Evolutionary conservation across 2,329 filamentous ascomycete genomes (phyloP).

Genomic region (Fusarium continuum): DNA sequence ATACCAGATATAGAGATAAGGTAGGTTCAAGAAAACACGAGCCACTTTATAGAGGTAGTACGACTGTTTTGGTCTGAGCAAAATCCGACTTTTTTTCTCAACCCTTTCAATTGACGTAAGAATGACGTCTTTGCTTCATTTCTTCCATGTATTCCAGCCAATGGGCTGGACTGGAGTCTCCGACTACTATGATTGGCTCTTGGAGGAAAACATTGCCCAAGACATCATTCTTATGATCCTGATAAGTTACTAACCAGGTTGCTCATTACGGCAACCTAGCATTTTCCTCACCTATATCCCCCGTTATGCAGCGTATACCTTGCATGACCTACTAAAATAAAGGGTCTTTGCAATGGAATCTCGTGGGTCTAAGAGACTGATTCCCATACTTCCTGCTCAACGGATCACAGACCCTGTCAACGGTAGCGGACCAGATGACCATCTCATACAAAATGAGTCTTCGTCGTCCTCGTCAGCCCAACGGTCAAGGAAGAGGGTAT

Average conservation of each 20-base stretch:
- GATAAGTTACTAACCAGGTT: not conserved
- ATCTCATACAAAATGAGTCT: not conserved
- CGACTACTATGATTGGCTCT: not conserved
- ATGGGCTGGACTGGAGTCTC: not conserved
- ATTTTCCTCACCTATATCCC: not conserved
- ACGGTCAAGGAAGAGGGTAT: not conserved
- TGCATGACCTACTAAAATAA: not conserved
- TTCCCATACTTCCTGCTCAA: slow-evolving; percentile 19
- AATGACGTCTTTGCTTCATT: not conserved
- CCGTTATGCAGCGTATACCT: not conserved
- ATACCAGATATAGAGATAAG: no score
- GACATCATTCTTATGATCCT: not conserved
- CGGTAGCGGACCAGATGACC: not conserved
- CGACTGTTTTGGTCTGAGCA: no score
- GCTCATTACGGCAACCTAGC: not conserved
- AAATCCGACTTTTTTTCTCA: not conserved
- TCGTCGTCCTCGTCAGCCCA: not conserved
- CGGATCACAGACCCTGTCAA: not conserved
- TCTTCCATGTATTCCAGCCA: not conserved
- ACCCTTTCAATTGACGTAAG: not conserved
- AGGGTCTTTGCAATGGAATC: slow-evolving; percentile 4
- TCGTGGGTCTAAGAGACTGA: slow-evolving; percentile 5
- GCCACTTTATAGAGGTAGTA: not conserved
- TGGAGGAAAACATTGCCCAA: not conserved
- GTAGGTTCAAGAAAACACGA: no score